Evolutionary conservation across 164 flowering plant species (phyloP), one percentile per base, ranked within the genome.

Genomic region (Tetrastigma voinierianum): DNA sequence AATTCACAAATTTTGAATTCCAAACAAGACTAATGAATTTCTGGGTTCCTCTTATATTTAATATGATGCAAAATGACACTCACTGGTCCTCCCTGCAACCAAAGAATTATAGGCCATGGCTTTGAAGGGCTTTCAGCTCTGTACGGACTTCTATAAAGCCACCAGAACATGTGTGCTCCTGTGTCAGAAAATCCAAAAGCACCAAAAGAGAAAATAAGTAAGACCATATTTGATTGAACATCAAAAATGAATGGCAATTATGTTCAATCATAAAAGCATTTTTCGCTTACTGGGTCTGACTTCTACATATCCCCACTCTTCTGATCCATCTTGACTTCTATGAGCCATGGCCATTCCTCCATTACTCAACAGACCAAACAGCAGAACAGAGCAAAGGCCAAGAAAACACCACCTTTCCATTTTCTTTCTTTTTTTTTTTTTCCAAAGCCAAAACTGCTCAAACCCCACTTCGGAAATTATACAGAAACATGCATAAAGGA

Each of bases 131-230:
- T 63, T 25, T 81, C 77, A 61, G 74, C 77, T 72, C 85, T 83
- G 59, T 76, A 58, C 10, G 89, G 86, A 62, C 89, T 85, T 53
- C 51, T 82, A 59, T 82, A 85, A 10, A 77, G 77, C 83, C 88
- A 85, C 86, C 86, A 85, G 67, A 85, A 85, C 85, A 85, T 80
- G 67, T 82, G 85, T 18, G 89, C 89, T 51, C 79, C 88, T 84
- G 73, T 43, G n/a, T n/a, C n/a, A n/a, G n/a, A 18, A 14, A 25
- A 62, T 5, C 62, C 10, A 48, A 21, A 18, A 61, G 55, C 17
- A n/a, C 60, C 67, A 53, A 47, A 24, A 48, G 18, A 61, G 57
- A 9, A 20, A 18, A 61, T 47, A 46, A 4, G 19, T n/a, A 19
- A 11, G 18, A 32, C 15, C 52, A 17, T 23, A 15, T 20, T 18